These are phyloP conservation scores for Lonicera japonica DNA, from an alignment of 129 eudicot genomes.

Conservation along the genomic window DNA sequence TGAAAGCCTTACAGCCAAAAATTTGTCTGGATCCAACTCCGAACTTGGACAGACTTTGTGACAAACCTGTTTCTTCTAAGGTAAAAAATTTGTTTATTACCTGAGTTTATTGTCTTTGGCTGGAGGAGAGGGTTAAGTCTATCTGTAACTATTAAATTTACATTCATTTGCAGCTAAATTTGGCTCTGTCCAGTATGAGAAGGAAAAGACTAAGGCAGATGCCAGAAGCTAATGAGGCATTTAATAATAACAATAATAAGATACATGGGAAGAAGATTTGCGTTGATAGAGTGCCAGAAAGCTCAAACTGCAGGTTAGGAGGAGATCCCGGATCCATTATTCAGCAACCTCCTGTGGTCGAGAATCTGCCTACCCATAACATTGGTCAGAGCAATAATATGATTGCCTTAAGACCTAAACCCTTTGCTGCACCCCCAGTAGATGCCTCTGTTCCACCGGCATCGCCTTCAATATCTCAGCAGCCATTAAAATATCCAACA, in stretches of 20 bases:
- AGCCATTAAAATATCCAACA: slow-evolving; percentile 61
- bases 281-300: slow-evolving; percentile 57
- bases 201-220: slow-evolving; percentile 62
- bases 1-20: slow-evolving; percentile 78
- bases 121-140: no score
- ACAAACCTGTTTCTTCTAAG: slow-evolving; percentile 34
- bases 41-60: slow-evolving; percentile 58
- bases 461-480: slow-evolving; percentile 42
- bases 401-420: slow-evolving; percentile 38
- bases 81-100: slow-evolving; percentile 26
- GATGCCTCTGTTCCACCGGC: slow-evolving; percentile 42
- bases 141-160: slow-evolving; percentile 9
- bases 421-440: slow-evolving; percentile 27
- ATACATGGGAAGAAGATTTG: slow-evolving; percentile 63
- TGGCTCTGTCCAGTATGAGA: slow-evolving; percentile 43
- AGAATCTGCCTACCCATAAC: slow-evolving; percentile 46
- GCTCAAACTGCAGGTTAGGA: slow-evolving; percentile 34
- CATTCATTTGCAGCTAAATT: slow-evolving; percentile 46
- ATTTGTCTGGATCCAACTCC: slow-evolving; percentile 76
- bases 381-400: slow-evolving; percentile 37
- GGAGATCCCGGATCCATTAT: slow-evolving; percentile 35
- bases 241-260: slow-evolving; percentile 29
- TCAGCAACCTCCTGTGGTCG: slow-evolving; percentile 49
- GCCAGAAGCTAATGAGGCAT: slow-evolving; percentile 39
- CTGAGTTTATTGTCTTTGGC: neutral